A percentile compares a stretch with the other conserved stretches of the same genome.
Conservation (phyloP, 179 eudicot genomes). For the Spergularia azorica region DNA sequence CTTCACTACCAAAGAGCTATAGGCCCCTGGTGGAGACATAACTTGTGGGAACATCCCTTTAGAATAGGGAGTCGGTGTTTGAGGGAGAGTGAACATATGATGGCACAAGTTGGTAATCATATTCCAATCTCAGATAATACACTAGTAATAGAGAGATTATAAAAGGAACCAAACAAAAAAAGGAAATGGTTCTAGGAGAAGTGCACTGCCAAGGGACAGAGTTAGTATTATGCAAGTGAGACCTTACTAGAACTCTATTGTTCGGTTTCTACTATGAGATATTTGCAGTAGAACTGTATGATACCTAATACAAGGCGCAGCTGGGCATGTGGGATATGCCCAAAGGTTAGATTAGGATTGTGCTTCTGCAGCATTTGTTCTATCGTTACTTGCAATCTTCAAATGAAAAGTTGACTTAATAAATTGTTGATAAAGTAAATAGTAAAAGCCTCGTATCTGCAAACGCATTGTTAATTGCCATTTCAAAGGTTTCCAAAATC, state of each 20-base stretch:
- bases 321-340: background rate
- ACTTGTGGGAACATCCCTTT: too few relatives aligned
- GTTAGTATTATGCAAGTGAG: background rate
- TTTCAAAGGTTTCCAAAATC: conserved; percentile 1
- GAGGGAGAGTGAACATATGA: too few relatives aligned
- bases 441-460: background rate
- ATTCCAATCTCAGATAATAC: too few relatives aligned
- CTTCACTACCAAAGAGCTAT: too few relatives aligned
- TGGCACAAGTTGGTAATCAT: too few relatives aligned
- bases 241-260: background rate
- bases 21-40: too few relatives aligned
- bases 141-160: too few relatives aligned
- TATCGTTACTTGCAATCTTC: background rate
- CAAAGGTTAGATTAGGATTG: background rate
- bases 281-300: background rate
- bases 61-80: too few relatives aligned
- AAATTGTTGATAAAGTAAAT: background rate
- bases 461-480: background rate
- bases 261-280: background rate
- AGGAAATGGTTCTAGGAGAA: too few relatives aligned
- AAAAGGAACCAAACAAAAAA: too few relatives aligned
- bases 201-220: too few relatives aligned
- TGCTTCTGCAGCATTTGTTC: background rate
- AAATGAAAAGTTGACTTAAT: background rate
- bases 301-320: background rate